Base-by-base conservation (phyloP, 2,329 filamentous ascomycete species). In the Davidsoniella australis region DNA sequence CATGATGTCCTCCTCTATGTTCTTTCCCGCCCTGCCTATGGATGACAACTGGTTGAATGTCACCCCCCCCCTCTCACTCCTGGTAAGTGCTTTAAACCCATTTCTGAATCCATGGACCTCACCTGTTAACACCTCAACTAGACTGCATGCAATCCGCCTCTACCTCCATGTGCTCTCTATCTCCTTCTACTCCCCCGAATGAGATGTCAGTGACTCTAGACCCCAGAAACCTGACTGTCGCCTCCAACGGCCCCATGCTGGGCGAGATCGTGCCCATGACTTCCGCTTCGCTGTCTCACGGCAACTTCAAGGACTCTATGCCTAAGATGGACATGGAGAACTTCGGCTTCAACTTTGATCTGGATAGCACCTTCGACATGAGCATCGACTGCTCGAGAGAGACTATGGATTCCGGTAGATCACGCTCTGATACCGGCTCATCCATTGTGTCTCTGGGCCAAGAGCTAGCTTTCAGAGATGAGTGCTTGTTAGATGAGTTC, bases 21-120 rank as follows among this genome's bases (percentile, higher is more conserved):
- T 80, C 68, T 85, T 86, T 67, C 85, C 85, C 38, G 73, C 77
- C 3, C 69, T 85, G 20, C 5, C 20, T 4, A 23, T 23, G 39
- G 80, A 85, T 54, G 73, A 79, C 55, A 83, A 89, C 58, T 93
- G 85, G 82, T 72, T 81, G 62, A 81, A 78, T 53, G 75, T 76
- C 52, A n/a, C n/a, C 94, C 88, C 29, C 87, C 88, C 47, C 85
- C 86, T 20, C 78, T 94, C 75, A 93, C 86, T 59, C 87, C 88
- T 12, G 78, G 86, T 94, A 80, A 70, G 85, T 76, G 24, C 41
- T 33, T 17, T 39, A 8, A 20, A 20, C 20, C 20, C 5, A 5
- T 5, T 23, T 5, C 20, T 23, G 5, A 5, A 23, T 23, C 4
- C 20, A 2, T 5, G 58, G 24, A 42, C 50, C 38, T 53, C 58